Conservation (phyloP, 768 basidiomycete genomes). For the Calocera viscosa region DNA sequence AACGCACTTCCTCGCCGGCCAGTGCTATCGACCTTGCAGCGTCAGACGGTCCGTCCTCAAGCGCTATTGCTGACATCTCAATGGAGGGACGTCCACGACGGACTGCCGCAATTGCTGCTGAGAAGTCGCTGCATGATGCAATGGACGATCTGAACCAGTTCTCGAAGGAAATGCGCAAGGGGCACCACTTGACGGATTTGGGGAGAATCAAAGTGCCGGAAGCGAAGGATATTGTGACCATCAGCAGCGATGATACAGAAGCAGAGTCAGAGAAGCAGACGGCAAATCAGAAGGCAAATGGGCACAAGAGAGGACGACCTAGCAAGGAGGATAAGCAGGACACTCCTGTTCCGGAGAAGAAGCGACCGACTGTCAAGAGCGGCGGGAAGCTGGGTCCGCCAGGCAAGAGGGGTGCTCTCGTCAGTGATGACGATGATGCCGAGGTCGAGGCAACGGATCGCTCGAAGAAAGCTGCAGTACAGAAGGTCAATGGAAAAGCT, state of each 20-base stretch:
- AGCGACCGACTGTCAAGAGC: background rate
- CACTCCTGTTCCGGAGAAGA: background rate
- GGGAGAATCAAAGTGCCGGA: background rate
- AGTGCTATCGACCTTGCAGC: background rate
- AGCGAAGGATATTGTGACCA: background rate
- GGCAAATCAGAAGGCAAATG: background rate
- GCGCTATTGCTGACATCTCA: background rate
- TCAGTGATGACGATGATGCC: conserved; percentile 5
- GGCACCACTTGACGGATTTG: background rate
- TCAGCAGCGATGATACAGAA: background rate
- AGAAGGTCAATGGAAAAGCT: background rate
- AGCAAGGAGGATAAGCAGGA: conserved; percentile 9
- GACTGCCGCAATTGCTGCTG: conserved; percentile 11
- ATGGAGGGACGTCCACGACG: background rate
- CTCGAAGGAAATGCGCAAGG: background rate
- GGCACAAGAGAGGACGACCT: conserved; percentile 23
- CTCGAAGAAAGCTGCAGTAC: conserved; percentile 8
- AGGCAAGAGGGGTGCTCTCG: background rate
- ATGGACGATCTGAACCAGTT: conserved; percentile 16
- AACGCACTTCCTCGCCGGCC: background rate
- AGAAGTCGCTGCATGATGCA: conserved; percentile 4
- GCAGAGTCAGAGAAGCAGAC: background rate
- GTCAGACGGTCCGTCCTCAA: background rate
- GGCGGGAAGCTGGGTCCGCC: background rate
- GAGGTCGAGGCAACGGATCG: background rate